Evolutionary conservation across 1,139 yeast species (phyloP), one percentile per base, ranked within the genome.

Genomic region (Ogataea hybrid): DNA sequence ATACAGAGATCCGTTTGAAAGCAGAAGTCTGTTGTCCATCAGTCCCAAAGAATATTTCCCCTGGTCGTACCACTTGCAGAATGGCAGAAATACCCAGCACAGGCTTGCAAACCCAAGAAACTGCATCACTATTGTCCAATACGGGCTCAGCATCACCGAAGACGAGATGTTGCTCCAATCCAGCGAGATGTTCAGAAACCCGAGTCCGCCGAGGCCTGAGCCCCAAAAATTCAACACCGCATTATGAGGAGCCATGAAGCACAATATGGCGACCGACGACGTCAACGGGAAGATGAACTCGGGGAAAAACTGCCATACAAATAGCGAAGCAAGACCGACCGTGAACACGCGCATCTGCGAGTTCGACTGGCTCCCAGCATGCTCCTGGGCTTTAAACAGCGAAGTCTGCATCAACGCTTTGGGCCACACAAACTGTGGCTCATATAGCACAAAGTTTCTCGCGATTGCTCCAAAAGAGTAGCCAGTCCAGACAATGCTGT

Each of bases 91-190:
- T 1, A 67, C 47, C 75, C 75, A 72, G 21, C 74, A 69, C 21
- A 69, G 63, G 3, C 64, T 12, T 2, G 59, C 65, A 56, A 69
- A 71, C 1, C 71, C 75, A n/a, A 58, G 41, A 49, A 71, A 71
- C 46, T 70, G 70, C 33, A 71, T 61, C 14, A 65, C 64, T 38
- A 70, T 73, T 14, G 73, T 65, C 73, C 74, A 70, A 50, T 70
- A 71, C 3, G 75, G 75, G 27, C 53, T 59, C 15, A 71, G 47
- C 74, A 71, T 67, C 20, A 71, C 70, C 1, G 60, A 46, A 0
- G 74, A 69, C 2, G 75, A 69, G 32, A 71, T 68, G 43, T 70
- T 71, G 34, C 74, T 65, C 75, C 76, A 71, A 46, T 71, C 75
- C 28, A 71, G 55, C 1, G 75, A 60, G 21, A 71, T 53, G 48